phyloP scores from a whole-genome alignment of 768 basidiomycete species.

The Thelephora ganbajun region DNA sequence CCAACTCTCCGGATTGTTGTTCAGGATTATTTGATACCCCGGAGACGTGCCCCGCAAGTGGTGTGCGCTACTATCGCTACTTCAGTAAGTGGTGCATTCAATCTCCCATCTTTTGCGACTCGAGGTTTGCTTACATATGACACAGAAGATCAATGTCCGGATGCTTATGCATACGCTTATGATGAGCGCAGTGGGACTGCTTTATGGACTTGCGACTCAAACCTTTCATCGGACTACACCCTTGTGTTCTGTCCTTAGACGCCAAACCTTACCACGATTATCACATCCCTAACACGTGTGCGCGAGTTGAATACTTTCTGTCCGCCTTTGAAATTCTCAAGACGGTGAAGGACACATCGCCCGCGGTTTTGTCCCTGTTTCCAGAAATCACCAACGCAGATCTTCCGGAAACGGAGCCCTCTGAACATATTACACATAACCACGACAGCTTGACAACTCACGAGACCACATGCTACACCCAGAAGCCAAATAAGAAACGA shows the following conservation, averaged over 20 bases:
- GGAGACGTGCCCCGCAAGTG: slow-evolving; percentile 39
- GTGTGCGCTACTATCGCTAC: slow-evolving; percentile 26
- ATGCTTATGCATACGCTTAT: slow-evolving; percentile 37
- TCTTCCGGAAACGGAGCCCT: too few species aligned
- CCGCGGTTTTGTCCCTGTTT: too few species aligned
- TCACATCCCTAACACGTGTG: too few species aligned
- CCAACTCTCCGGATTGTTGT: slow-evolving; percentile 53
- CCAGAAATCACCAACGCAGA: too few species aligned
- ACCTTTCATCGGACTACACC: slow-evolving; percentile 25
- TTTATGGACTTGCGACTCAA: slow-evolving; percentile 27
- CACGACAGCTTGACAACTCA: too few species aligned
- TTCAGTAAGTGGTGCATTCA: slow-evolving; percentile 24
- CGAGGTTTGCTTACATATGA: slow-evolving; percentile 3
- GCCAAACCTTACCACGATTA: too few species aligned
- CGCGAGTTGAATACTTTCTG: too few species aligned
- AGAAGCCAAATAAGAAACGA: too few species aligned
- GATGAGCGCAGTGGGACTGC: slow-evolving; percentile 34
- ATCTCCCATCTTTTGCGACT: not conserved
- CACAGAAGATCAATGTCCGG: slow-evolving; percentile 30
- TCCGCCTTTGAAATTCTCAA: too few species aligned
- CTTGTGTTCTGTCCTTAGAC: slow-evolving; percentile 29
- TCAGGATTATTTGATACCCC: slow-evolving; percentile 38
- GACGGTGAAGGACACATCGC: too few species aligned
- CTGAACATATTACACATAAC: too few species aligned
- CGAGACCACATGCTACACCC: too few species aligned